A percentile compares a stretch with the other conserved stretches of the same genome.
Evolutionary conservation across 208 protist genomes (phyloP).

Genomic region (Leishmania martiniquensis): DNA sequence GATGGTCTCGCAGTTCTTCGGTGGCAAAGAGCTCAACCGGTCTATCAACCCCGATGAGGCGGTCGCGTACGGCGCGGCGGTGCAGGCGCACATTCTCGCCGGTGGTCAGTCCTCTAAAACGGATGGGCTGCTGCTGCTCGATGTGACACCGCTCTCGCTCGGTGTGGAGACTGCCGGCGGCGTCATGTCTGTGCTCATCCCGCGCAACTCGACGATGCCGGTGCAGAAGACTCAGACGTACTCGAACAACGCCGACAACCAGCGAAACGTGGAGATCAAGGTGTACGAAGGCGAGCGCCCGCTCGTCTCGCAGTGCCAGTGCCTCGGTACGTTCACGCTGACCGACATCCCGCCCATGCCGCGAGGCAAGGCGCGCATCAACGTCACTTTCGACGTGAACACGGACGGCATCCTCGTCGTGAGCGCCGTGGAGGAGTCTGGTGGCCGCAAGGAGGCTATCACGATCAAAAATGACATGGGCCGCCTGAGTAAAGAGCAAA

Average conservation of each 20-base stretch:
- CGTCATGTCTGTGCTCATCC: slow-evolving; percentile 95
- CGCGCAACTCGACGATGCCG: slow-evolving; percentile 86
- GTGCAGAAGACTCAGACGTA: slow-evolving; percentile 89
- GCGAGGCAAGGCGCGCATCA: slow-evolving; percentile 97
- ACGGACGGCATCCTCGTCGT: slow-evolving; percentile 98
- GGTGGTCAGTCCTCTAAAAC: slow-evolving; percentile 70
- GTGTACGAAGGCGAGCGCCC: slow-evolving; percentile 95
- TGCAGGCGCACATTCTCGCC: slow-evolving; percentile 97
- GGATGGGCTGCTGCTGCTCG: slow-evolving; percentile 79
- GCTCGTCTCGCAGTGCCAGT: slow-evolving; percentile 93
- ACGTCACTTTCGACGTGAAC: slow-evolving; percentile 99
- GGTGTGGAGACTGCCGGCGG: slow-evolving; percentile 94
- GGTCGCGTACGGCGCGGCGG: slow-evolving; percentile 95
- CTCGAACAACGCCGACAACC: slow-evolving; percentile 87
- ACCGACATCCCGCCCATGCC: slow-evolving; percentile 79
- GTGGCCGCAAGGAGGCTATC: slow-evolving; percentile 87
- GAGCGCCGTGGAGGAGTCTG: slow-evolving; percentile 93
- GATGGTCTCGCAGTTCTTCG: slow-evolving; percentile 96
- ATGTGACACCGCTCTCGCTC: slow-evolving; percentile 95
- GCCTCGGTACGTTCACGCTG: slow-evolving; percentile 95
- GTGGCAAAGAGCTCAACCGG: slow-evolving; percentile 93
- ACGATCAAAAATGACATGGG: slow-evolving; percentile 98
- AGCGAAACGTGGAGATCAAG: slow-evolving; percentile 91
- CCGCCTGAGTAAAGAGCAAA: slow-evolving; percentile 94
- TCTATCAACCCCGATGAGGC: slow-evolving; percentile 95